These are phyloP conservation scores for Colletotrichum sansevieriae DNA, from an alignment of 2,329 filamentous ascomycete species.

Conservation along the genomic window DNA sequence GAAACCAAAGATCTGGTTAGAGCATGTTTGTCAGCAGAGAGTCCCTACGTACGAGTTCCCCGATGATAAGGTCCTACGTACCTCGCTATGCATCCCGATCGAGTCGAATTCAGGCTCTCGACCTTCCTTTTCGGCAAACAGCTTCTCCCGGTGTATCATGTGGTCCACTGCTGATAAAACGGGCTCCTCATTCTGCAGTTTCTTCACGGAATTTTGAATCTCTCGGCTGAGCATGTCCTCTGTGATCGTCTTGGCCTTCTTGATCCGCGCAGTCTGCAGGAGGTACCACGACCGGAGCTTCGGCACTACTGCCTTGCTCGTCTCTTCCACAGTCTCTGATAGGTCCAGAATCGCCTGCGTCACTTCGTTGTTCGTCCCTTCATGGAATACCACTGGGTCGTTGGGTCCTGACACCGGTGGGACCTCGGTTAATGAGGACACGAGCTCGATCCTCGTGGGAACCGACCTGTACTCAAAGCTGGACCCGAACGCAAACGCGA, in stretches of 20 bases:
- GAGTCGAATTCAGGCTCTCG: background rate
- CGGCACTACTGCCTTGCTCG: conserved; percentile 1
- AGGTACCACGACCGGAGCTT: background rate
- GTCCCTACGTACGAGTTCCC: too few species aligned
- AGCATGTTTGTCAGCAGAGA: too few species aligned
- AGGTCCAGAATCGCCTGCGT: background rate
- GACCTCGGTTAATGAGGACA: background rate
- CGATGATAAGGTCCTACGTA: background rate
- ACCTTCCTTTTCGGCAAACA: conserved; percentile 20
- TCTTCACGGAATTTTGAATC: background rate
- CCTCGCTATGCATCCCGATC: background rate
- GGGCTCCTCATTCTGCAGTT: background rate
- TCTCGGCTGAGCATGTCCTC: background rate
- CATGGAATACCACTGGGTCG: background rate
- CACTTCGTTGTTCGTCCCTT: background rate
- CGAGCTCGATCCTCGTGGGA: background rate
- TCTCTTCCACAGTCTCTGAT: background rate
- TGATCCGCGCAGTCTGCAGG: background rate
- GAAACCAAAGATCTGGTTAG: background rate
- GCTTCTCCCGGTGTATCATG: conserved; percentile 18
- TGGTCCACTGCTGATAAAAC: conserved; percentile 13
- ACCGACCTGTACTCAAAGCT: background rate
- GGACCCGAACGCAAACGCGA: conserved; percentile 47
- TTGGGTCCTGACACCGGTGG: background rate
- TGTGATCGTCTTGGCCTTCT: background rate